Base-by-base conservation (phyloP, 2,329 filamentous ascomycete genomes). In the Epichloe gansuensis region DNA sequence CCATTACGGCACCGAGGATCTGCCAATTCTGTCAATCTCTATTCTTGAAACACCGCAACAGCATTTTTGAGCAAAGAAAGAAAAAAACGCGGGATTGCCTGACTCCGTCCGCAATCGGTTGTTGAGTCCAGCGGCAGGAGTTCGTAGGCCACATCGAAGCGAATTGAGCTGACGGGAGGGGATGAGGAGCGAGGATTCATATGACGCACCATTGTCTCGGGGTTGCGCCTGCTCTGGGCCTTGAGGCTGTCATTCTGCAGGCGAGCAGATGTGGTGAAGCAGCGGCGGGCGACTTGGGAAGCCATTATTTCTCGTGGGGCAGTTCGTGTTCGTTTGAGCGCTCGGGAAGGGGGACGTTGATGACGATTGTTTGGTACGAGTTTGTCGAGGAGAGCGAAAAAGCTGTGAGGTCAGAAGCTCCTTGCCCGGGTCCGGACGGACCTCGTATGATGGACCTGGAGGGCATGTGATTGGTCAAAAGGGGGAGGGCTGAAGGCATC, bases 1-100 rank as follows among this genome's bases (percentile, higher is more conserved):
- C 83, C 89, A 97, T 95, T 69, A 97, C 84, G 66, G 82, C 88
- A 59, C 91, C 81, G 60, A 98, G 86, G 66, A 97, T 83, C 93
- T 97, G 17, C 12, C 35, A 54, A 39, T 41, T 17, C 8, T 42
- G 42, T 50, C 35, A 52, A 47, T 11, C 41, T 23, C 25, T 34
- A 23, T 23, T n/a, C 17, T 5, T 17, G 17, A 25, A 5, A 5
- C 9, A 3, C 6, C 21, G 28, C 44, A 4, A 31, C 31, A 31
- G 31, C 31, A 4, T 31, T 9, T 31, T 31, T 31, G 28, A 23
- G 23, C 17, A 21, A 21, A 21, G 2, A 21, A 21, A 17, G 1
- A 25, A 6, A 7, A 25, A 31, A 8, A 31, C 23, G 23, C 23
- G 23, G 23, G 8, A 1, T 1, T 31, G 31, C 9, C 31, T 8